Base-by-base conservation (phyloP, 129 eudicot species). In the Smallanthus sonchifolius region DNA sequence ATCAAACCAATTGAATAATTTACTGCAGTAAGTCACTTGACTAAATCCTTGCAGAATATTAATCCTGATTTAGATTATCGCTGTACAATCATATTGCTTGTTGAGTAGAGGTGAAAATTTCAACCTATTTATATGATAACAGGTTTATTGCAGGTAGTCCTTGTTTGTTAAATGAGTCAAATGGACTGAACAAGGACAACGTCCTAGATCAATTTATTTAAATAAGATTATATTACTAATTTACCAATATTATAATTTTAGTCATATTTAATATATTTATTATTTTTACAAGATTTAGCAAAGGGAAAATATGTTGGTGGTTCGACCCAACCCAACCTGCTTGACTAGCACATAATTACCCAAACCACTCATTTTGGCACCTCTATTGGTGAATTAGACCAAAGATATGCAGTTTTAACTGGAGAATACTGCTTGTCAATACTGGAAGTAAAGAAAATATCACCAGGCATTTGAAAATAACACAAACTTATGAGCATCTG, bases 401-500 rank as follows among this genome's bases (percentile, higher is more conserved):
- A 37, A 72, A 7, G 40, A 34, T 38, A 36, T 55, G 28, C 35
- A 43, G 13, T 40, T 73, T 60, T 30, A 43, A 73, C 34, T 49
- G 4, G 7, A 75, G 71, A 39, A 52, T 20, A 20, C 10, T 15
- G 37, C 40, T n/a, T 6, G 67, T 39, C 49, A 39, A 54, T 38
- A 55, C 36, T 10, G 19, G 66, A 54, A 56, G 45, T 66, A 66
- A 49, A 24, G 37, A 73, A 61, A 35, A 49, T 35, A 63, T 65
- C 24, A 47, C 19, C 16, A 75, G 20, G 64, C 36, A 52, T 45
- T 43, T 61, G 44, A 15, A 74, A 42, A 2, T 1, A 66, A 66
- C 67, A 66, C 7, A 64, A 56, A 52, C 36, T 56, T 43, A 55
- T 51, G 42, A 40, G 67, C 67, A 40, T 48, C 19, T 40, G 35